A percentile compares a stretch with the other conserved stretches of the same genome.
Conservation (phyloP, 257 asterid species). For the Solanum boliviense region DNA sequence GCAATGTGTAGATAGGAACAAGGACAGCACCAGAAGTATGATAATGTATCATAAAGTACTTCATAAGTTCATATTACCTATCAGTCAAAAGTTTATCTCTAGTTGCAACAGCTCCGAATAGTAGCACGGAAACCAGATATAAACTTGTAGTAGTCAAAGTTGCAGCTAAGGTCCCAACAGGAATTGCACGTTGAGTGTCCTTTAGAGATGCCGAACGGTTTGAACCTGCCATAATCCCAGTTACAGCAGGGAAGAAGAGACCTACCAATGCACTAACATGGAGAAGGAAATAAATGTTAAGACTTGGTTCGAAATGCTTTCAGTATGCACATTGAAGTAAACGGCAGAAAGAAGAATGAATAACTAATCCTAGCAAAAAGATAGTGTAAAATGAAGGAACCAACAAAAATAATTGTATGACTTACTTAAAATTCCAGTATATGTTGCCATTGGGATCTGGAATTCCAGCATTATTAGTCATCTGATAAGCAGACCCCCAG, state of each 20-base stretch:
- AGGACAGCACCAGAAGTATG: background rate
- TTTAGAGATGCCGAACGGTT: conserved; percentile 96
- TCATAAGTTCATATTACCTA: conserved; percentile 38
- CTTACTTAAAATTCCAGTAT: conserved; percentile 84
- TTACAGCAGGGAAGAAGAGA: conserved; percentile 98
- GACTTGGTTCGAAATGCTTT: background rate
- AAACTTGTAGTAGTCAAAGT: conserved; percentile 69
- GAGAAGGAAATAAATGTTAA: conserved; percentile 2
- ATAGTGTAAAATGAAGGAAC: background rate
- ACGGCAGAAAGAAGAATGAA: background rate
- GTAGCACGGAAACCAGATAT: conserved; percentile 63
- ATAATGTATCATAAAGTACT: background rate
- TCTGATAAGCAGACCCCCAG: conserved; percentile 79
- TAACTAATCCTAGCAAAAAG: background rate
- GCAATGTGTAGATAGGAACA: background rate
- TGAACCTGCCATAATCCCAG: conserved; percentile 99
- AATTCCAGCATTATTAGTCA: conserved; percentile 90
- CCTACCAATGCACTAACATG: conserved; percentile 94
- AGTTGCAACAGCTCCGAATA: conserved; percentile 93
- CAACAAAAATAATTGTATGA: background rate
- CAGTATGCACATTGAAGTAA: background rate
- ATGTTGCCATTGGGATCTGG: conserved; percentile 84
- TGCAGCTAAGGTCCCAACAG: conserved; percentile 92
- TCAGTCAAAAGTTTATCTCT: conserved; percentile 95
- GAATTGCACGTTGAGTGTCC: conserved; percentile 98